Conservation (phyloP, 2,329 filamentous ascomycete species). For the Colletotrichum noveboracense region DNA sequence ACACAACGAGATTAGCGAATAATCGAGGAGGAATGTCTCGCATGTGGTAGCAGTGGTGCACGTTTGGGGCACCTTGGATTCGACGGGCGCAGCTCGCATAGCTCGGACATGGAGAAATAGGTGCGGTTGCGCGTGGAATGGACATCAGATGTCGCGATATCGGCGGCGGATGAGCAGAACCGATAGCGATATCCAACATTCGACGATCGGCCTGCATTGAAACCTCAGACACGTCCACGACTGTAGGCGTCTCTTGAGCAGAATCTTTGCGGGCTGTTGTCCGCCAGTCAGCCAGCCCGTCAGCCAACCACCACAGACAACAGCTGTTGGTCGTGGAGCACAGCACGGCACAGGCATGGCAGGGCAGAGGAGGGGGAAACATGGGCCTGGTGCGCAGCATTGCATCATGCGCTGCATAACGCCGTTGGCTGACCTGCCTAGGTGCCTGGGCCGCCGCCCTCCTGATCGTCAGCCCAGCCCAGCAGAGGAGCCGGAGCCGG, state of each 20-base stretch:
- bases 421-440: neutral
- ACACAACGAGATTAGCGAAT: neutral
- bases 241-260: neutral
- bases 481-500: constrained; percentile 2
- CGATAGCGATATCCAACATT: neutral
- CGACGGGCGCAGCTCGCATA: neutral
- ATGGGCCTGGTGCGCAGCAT: constrained; percentile 13
- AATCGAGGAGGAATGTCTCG: neutral
- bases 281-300: neutral
- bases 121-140: constrained; percentile 5
- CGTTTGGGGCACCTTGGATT: neutral
- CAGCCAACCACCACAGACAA: neutral
- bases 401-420: constrained; percentile 15
- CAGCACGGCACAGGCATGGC: neutral
- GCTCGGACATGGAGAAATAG: neutral
- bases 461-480: neutral
- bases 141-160: constrained; percentile 20
- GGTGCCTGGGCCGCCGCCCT: neutral
- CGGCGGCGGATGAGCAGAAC: constrained; percentile 3
- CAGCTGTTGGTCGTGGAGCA: neutral
- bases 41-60: neutral
- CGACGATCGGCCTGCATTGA: neutral
- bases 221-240: constrained; percentile 2
- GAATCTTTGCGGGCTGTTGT: neutral
- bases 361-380: neutral